Conservation (phyloP, 192 early-diverging fungal species). For the Gonapodya sp. region DNA sequence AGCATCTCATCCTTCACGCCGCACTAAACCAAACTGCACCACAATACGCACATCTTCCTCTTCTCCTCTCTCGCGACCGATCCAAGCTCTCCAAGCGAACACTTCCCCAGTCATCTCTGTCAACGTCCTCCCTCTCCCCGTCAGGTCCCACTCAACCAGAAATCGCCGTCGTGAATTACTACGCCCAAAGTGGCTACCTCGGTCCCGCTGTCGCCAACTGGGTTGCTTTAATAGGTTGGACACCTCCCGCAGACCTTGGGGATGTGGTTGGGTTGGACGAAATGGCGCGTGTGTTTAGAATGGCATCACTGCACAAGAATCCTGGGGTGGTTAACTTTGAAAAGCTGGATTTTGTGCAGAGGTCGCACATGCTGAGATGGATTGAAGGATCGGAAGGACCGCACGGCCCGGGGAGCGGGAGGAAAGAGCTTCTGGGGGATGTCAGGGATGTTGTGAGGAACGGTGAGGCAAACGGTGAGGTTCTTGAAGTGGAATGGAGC, state of each 20-base stretch:
- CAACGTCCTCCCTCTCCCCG: neutral
- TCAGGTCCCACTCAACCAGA: neutral
- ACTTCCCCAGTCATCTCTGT: conserved; percentile 39
- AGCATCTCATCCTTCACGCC: conserved; percentile 74
- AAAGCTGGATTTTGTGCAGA: conserved; percentile 69
- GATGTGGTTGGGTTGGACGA: conserved; percentile 44
- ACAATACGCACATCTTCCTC: conserved; percentile 75
- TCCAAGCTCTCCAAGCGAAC: conserved; percentile 80
- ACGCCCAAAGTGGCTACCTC: conserved; percentile 62
- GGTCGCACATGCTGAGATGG: conserved; percentile 40
- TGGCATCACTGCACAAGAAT: neutral
- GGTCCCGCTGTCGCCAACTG: conserved; percentile 82
- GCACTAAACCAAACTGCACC: conserved; percentile 74
- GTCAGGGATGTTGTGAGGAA: neutral
- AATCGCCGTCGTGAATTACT: neutral
- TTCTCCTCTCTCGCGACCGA: conserved; percentile 56
- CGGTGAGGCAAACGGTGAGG: neutral
- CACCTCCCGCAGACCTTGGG: conserved; percentile 53
- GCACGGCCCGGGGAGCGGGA: neutral
- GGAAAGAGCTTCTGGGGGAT: neutral
- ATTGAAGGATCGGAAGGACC: neutral
- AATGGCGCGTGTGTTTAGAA: conserved; percentile 27
- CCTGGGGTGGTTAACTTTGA: conserved; percentile 47
- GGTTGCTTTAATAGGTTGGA: conserved; percentile 78
- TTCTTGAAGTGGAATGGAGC: neutral